Percentiles rank a stretch among this genome's conserved stretches.
These are phyloP conservation scores for Trametes punicea DNA, from an alignment of 768 basidiomycete genomes.

Conservation along the genomic window DNA sequence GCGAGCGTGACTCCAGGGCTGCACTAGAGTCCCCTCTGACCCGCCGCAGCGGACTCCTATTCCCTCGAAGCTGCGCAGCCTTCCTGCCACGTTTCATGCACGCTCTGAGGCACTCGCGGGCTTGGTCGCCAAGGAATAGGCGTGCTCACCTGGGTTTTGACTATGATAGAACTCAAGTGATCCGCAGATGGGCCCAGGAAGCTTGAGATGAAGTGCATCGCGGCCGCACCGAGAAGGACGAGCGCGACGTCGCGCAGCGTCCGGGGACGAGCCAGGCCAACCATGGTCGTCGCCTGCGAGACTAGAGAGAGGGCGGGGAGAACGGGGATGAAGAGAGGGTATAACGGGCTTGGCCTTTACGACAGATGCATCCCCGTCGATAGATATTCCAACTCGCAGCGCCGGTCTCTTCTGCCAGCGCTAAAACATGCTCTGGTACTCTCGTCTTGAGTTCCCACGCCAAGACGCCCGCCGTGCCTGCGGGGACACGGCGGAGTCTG, in stretches of 20 bases:
- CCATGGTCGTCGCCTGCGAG: constrained; percentile 10
- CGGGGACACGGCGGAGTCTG: not conserved
- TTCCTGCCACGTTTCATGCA: not conserved
- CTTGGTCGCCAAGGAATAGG: constrained; percentile 8
- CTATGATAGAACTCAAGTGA: constrained; percentile 30
- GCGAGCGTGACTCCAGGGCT: not conserved
- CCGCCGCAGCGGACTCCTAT: too few species aligned
- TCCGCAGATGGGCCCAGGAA: constrained; percentile 33
- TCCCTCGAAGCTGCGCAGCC: too few species aligned
- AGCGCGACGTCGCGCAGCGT: constrained; percentile 58
- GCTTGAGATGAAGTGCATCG: constrained; percentile 51
- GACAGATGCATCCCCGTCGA: constrained; percentile 9
- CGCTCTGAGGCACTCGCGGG: not conserved
- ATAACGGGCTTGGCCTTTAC: constrained; percentile 4
- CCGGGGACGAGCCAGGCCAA: constrained; percentile 34
- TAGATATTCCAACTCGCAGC: not conserved
- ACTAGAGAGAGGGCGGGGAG: not conserved
- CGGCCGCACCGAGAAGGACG: constrained; percentile 53
- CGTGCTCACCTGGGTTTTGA: constrained; percentile 30
- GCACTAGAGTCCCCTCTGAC: not conserved
- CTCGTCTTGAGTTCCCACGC: not conserved
- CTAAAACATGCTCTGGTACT: not conserved
- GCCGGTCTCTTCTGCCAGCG: not conserved
- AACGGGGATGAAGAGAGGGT: constrained; percentile 4
- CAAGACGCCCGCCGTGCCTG: constrained; percentile 3